Evolutionary conservation across 2,329 filamentous ascomycete species (phyloP).

Genomic region (Fusarium chuoi): DNA sequence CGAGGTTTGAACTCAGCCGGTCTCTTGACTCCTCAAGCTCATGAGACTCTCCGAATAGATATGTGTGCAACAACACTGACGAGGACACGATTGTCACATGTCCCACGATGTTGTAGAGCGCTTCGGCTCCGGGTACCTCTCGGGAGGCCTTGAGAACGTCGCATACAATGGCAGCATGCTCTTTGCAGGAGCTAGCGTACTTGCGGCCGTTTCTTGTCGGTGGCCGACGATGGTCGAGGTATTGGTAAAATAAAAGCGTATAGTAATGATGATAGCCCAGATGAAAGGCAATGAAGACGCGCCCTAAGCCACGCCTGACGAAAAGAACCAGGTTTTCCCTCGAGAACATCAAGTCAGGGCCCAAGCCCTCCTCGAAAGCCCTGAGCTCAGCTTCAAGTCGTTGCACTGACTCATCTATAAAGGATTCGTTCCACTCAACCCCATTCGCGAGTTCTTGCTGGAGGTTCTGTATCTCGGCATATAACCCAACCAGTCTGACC

Average conservation of each 20-base stretch:
- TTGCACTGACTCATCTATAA: conserved; percentile 37
- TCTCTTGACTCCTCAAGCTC: conserved; percentile 42
- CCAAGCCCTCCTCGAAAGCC: conserved; percentile 41
- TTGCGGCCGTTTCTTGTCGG: conserved; percentile 42
- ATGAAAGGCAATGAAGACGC: conserved; percentile 49
- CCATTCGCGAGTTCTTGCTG: conserved; percentile 44
- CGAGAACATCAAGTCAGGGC: conserved; percentile 33
- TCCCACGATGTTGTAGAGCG: conserved; percentile 49
- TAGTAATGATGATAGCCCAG: conserved; percentile 50
- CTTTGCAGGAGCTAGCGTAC: conserved; percentile 47
- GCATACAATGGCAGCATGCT: conserved; percentile 45
- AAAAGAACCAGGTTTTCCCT: conserved; percentile 43
- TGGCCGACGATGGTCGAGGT: conserved; percentile 47
- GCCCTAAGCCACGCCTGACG: conserved; percentile 41
- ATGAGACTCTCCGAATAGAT: conserved; percentile 46
- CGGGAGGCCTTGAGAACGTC: conserved; percentile 45
- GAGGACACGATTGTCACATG: conserved; percentile 51
- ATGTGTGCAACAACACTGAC: conserved; percentile 49
- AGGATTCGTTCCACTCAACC: conserved; percentile 45
- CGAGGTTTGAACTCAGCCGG: conserved; percentile 47
- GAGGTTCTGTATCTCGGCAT: conserved; percentile 47
- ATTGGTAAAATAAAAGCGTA: conserved; percentile 49
- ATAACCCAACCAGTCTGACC: conserved; percentile 48
- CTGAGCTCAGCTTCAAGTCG: conserved; percentile 34
- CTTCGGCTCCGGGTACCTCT: conserved; percentile 39